Evolutionary conservation across 2,329 filamentous ascomycete genomes (phyloP), one percentile per base, ranked within the genome.

Genomic region (Penicillium concentricum): DNA sequence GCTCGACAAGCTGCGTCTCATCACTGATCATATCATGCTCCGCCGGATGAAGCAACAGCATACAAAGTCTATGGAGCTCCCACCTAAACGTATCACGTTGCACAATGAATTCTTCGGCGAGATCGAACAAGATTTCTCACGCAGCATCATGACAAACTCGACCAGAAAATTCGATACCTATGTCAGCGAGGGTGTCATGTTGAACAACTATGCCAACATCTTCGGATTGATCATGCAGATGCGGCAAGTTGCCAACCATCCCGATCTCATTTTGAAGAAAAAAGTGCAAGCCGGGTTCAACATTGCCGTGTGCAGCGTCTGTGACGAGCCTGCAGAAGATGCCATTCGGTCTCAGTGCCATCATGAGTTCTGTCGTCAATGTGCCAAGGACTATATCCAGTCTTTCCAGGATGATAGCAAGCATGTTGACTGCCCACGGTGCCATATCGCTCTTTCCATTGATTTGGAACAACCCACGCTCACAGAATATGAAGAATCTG

Each of bases 171-270:
- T 97, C 64, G 91, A 97, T 69, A 97, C 92, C 0, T 99, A 97
- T 64, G 94, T 97, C 37, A 89, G 91, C 18, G 90, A 92, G 61
- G 92, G 92, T 78, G 93, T 97, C 20, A 86, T 99, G 75, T 83
- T 99, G 59, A 92, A 97, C 80, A 96, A 97, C 72, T 97, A 97
- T 66, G 94, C 94, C 78, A 99, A 99, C 73, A 97, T 99, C 63
- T 99, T 99, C 68, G 93, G 92, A 70, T 83, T 99, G 54, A 97
- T 99, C 70, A 97, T 97, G 91, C 92, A 96, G 74, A 97, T 99
- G 93, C 89, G 94, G 54, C 94, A 99, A 77, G 91, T 97, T 26
- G 92, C 94, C 8, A 94, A 99, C 64, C 94, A 99, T 71, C 94
- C 94, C 0, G 94, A 99, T 76, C 77, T 99, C 35, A 89, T 99